Conservation (phyloP, 2,329 filamentous ascomycete genomes). For the Aspergillus novoparasiticus region DNA sequence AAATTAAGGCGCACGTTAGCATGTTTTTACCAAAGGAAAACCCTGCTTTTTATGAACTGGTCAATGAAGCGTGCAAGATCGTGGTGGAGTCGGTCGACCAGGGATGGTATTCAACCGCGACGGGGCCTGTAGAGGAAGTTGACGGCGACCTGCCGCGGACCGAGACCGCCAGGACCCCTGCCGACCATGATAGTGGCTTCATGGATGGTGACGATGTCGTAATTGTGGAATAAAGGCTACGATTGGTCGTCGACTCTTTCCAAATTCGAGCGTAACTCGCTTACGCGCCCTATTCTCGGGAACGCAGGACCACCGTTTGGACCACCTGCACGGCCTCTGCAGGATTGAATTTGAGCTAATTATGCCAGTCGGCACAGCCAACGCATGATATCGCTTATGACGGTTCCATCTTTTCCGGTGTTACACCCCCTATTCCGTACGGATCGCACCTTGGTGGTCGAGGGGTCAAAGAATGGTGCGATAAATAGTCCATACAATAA, state of each 20-base stretch:
- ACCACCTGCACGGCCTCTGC: neutral
- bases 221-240: slow-evolving; percentile 30
- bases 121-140: slow-evolving; percentile 22
- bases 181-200: slow-evolving; percentile 25
- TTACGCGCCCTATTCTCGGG: neutral
- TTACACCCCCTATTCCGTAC: slow-evolving; percentile 4
- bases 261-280: neutral
- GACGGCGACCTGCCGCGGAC: slow-evolving; percentile 20
- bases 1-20: slow-evolving; percentile 73
- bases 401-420: slow-evolving; percentile 15
- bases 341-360: slow-evolving; percentile 9
- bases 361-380: slow-evolving; percentile 2
- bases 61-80: slow-evolving; percentile 40
- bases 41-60: slow-evolving; percentile 45
- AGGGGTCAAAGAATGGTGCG: slow-evolving; percentile 10
- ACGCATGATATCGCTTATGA: slow-evolving; percentile 8
- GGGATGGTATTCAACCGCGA: slow-evolving; percentile 41
- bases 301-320: slow-evolving; percentile 1
- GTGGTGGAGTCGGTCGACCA: slow-evolving; percentile 44
- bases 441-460: slow-evolving; percentile 6
- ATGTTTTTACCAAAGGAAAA: slow-evolving; percentile 52
- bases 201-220: slow-evolving; percentile 40
- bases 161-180: slow-evolving; percentile 13
- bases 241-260: slow-evolving; percentile 4
- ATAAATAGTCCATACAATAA: slow-evolving; percentile 2